A percentile compares a stretch with the other conserved stretches of the same genome.
phyloP scores from a whole-genome alignment of 148 eudicot genomes.

The Rhododendron mucronatum region DNA sequence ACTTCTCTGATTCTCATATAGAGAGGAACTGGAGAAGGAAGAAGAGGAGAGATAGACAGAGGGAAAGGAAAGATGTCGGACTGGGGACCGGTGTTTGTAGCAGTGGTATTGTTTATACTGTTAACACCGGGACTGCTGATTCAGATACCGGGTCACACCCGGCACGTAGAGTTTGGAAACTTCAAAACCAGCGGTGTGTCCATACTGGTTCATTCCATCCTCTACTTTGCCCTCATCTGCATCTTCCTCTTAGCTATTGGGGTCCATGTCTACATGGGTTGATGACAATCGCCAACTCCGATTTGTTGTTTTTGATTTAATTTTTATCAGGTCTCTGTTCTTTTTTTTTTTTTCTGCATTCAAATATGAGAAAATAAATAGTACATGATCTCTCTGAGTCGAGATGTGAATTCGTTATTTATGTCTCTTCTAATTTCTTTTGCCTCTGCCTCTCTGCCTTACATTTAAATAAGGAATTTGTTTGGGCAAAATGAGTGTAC shows the following conservation, averaged over 20 bases:
- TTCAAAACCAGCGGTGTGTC: constrained; percentile 25
- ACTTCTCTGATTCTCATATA: neutral
- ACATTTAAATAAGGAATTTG: neutral
- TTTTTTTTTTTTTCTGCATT: neutral
- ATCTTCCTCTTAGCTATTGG: constrained; percentile 21
- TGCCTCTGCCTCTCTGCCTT: neutral
- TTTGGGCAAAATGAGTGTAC: neutral
- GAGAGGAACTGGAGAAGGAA: neutral
- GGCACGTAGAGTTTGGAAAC: constrained; percentile 21
- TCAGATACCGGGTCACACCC: constrained; percentile 21
- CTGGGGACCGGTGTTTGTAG: constrained; percentile 38
- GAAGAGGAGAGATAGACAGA: neutral
- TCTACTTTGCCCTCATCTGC: constrained; percentile 23
- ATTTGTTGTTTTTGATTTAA: neutral
- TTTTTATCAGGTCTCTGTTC: neutral
- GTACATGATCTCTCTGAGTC: neutral
- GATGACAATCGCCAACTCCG: neutral
- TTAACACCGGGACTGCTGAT: constrained; percentile 24
- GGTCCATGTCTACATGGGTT: constrained; percentile 20
- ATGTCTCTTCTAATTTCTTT: neutral
- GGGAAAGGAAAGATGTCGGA: constrained; percentile 13
- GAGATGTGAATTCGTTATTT: neutral
- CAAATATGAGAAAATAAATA: neutral
- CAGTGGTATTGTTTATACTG: constrained; percentile 25
- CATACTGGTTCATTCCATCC: constrained; percentile 18